Conservation (phyloP, 2,329 filamentous ascomycete genomes). For the Xylogone sp. region DNA sequence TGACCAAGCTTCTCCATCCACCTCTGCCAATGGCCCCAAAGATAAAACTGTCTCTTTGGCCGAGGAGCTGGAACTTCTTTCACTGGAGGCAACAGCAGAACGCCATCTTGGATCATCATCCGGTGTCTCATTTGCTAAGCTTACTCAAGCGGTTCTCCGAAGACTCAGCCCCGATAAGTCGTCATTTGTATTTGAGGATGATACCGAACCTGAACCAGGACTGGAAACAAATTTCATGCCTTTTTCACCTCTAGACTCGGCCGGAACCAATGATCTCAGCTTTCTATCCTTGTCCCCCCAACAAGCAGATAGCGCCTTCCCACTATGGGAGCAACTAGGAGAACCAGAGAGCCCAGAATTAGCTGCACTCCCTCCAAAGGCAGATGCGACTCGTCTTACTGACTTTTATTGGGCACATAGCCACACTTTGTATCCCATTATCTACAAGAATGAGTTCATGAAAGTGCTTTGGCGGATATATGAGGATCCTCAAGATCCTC, state of each 20-base stretch:
- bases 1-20: slow-evolving; percentile 1
- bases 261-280: slow-evolving; percentile 21
- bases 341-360: slow-evolving; percentile 18
- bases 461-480: slow-evolving; percentile 28
- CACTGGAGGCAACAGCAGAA: slow-evolving; percentile 40
- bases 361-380: slow-evolving; percentile 17
- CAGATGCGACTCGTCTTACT: slow-evolving; percentile 28
- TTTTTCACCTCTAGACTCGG: slow-evolving; percentile 19
- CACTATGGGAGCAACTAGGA: not conserved
- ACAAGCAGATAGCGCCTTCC: not conserved
- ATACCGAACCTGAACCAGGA: slow-evolving; percentile 3
- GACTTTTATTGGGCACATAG: slow-evolving; percentile 44
- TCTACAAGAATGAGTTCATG: slow-evolving; percentile 32
- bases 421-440: slow-evolving; percentile 42
- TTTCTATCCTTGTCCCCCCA: not conserved
- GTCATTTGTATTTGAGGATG: slow-evolving; percentile 35
- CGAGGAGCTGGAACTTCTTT: slow-evolving; percentile 33
- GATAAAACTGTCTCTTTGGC: slow-evolving; percentile 22
- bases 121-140: slow-evolving; percentile 39
- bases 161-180: slow-evolving; percentile 38
- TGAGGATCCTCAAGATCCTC: slow-evolving; percentile 24
- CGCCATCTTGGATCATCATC: slow-evolving; percentile 40
- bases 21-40: slow-evolving; percentile 2
- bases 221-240: not conserved
- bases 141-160: slow-evolving; percentile 38